These are phyloP conservation scores for Ceratocystis albifundus DNA, from an alignment of 2,329 filamentous ascomycete genomes.

Conservation along the genomic window DNA sequence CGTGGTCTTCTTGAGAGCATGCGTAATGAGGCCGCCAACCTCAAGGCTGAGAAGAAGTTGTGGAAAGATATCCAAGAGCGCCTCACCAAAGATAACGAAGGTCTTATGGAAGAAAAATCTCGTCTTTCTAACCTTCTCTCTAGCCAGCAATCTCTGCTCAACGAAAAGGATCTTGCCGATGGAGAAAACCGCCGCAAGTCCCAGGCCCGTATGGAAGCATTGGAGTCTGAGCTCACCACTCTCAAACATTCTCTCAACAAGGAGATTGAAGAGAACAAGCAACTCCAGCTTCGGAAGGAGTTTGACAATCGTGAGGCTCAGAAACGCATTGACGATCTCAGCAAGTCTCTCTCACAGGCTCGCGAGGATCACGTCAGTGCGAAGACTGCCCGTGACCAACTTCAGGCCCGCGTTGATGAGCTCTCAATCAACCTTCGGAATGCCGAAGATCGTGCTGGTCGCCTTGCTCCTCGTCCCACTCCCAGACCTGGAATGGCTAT, in stretches of 20 bases:
- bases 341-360: constrained; percentile 62
- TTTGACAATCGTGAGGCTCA: constrained; percentile 81
- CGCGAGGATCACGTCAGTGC: constrained; percentile 77
- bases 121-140: constrained; percentile 72
- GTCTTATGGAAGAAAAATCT: constrained; percentile 68
- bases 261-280: constrained; percentile 75
- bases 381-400: constrained; percentile 79
- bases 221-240: constrained; percentile 67
- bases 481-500: constrained; percentile 42
- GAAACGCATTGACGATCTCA: constrained; percentile 85
- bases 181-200: constrained; percentile 70
- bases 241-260: constrained; percentile 74
- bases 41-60: constrained; percentile 88
- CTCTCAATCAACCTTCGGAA: constrained; percentile 76
- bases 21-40: constrained; percentile 79
- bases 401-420: constrained; percentile 81
- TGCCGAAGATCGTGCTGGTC: constrained; percentile 74
- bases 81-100: constrained; percentile 78
- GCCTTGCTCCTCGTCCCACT: constrained; percentile 69
- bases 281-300: constrained; percentile 70
- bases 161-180: constrained; percentile 79
- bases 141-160: constrained; percentile 77
- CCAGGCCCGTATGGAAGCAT: constrained; percentile 61
- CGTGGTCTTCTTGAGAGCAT: constrained; percentile 73
- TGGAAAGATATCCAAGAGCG: constrained; percentile 91